Conservation (phyloP, 1,284 basidiomycete genomes). For the Thecaphora frezii region DNA sequence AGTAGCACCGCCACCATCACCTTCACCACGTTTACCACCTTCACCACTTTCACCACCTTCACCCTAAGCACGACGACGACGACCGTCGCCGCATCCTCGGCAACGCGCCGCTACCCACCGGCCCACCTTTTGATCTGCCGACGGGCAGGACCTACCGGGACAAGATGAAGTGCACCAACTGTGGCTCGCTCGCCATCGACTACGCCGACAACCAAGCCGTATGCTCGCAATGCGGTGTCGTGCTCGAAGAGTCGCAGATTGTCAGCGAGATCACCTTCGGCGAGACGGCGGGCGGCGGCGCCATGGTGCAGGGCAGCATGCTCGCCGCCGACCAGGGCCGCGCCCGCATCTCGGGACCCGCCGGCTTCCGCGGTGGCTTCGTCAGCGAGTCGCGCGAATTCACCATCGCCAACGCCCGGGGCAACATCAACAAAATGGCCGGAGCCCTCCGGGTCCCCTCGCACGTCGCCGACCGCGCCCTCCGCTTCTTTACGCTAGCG, state of each 20-base stretch:
- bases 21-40: too few relatives aligned
- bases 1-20: too few relatives aligned
- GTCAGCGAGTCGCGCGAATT: constrained; percentile 68
- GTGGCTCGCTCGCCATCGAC: constrained; percentile 47
- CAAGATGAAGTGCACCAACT: constrained; percentile 51
- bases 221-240: constrained; percentile 61
- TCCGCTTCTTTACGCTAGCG: constrained; percentile 86
- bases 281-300: constrained; percentile 86
- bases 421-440: constrained; percentile 79
- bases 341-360: constrained; percentile 49
- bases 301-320: constrained; percentile 91
- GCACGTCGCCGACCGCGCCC: constrained; percentile 76
- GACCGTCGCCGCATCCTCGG: too few relatives aligned
- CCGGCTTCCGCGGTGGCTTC: constrained; percentile 51
- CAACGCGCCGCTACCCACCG: too few relatives aligned
- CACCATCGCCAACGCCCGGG: constrained; percentile 81
- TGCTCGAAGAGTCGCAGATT: constrained; percentile 91
- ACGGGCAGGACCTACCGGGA: too few relatives aligned
- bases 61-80: too few relatives aligned
- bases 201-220: constrained; percentile 47
- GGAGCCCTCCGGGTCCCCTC: constrained; percentile 76
- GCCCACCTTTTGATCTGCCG: too few relatives aligned
- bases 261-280: constrained; percentile 92
- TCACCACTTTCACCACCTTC: too few relatives aligned
- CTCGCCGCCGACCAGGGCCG: constrained; percentile 83